Conservation (phyloP, 192 early-diverging fungal species). For the Linnemannia hyalina region DNA sequence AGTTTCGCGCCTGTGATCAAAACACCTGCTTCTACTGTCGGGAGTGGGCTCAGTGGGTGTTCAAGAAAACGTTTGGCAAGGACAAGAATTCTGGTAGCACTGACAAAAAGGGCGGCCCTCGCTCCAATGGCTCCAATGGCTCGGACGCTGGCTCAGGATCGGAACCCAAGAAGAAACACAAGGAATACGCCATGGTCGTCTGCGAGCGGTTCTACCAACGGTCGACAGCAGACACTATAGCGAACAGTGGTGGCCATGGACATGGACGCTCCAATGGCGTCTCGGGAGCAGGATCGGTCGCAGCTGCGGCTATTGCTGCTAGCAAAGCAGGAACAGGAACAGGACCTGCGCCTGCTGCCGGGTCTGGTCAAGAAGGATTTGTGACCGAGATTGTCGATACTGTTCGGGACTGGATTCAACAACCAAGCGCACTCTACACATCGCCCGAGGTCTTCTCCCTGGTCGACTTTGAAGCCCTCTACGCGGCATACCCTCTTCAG, state of each 20-base stretch:
- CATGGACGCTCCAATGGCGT: constrained; percentile 14
- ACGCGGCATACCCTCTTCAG: constrained; percentile 47
- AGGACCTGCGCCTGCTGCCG: constrained; percentile 12
- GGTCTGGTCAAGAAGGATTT: constrained; percentile 36
- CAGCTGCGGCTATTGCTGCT: constrained; percentile 47
- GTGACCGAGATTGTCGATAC: constrained; percentile 52
- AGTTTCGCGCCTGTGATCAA: constrained; percentile 80
- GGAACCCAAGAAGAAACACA: constrained; percentile 46
- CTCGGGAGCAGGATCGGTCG: constrained; percentile 42
- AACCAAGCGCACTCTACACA: constrained; percentile 59
- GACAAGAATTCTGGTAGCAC: constrained; percentile 28
- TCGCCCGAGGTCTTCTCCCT: constrained; percentile 63
- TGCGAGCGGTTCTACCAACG: constrained; percentile 53
- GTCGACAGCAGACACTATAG: constrained; percentile 38
- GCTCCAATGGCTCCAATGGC: constrained; percentile 36
- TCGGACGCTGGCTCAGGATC: constrained; percentile 5
- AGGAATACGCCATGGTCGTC: constrained; percentile 54
- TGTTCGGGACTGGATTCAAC: constrained; percentile 58
- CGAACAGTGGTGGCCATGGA: constrained; percentile 15
- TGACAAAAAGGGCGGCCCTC: constrained; percentile 46
- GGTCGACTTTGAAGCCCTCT: constrained; percentile 64
- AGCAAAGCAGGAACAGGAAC: constrained; percentile 49
- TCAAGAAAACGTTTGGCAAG: constrained; percentile 72
- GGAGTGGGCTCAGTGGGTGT: constrained; percentile 85
- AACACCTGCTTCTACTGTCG: constrained; percentile 82